phyloP scores from a whole-genome alignment of 768 basidiomycete species.

The Rhizopogon salebrosus region DNA sequence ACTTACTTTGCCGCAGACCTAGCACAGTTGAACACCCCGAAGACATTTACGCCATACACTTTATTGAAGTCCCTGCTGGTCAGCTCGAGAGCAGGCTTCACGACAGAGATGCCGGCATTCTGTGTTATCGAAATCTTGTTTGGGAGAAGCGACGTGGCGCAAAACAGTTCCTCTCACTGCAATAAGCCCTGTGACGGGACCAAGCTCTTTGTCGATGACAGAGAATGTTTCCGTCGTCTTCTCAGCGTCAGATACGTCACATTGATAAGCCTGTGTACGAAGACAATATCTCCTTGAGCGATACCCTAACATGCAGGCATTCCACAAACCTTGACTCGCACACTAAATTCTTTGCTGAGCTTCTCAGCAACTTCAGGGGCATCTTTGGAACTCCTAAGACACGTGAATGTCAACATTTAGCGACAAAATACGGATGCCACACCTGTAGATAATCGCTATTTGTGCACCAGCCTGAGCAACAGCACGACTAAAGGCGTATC shows the following conservation, averaged over 20 bases:
- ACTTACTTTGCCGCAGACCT: constrained; percentile 52
- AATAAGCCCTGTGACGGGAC: constrained; percentile 47
- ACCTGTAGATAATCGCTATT: constrained; percentile 62
- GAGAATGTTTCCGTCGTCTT: constrained; percentile 39
- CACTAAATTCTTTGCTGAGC: constrained; percentile 42
- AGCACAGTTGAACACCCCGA: constrained; percentile 61
- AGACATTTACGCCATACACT: constrained; percentile 57
- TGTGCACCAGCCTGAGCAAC: constrained; percentile 50
- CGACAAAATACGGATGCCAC: not conserved
- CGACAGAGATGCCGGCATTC: constrained; percentile 61
- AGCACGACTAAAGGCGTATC: constrained; percentile 47
- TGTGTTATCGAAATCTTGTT: constrained; percentile 11
- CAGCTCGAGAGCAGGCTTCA: constrained; percentile 58
- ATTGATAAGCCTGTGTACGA: constrained; percentile 48
- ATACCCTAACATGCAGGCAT: not conserved
- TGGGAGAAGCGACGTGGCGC: fast-evolving
- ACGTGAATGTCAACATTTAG: not conserved
- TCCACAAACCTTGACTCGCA: constrained; percentile 31
- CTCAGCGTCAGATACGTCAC: constrained; percentile 50
- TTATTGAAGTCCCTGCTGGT: constrained; percentile 47
- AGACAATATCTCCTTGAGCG: not conserved
- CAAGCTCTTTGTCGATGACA: constrained; percentile 44
- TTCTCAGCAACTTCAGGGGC: constrained; percentile 43
- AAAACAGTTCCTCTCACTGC: constrained; percentile 32
- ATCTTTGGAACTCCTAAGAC: constrained; percentile 42